Evolutionary conservation across 345 rosid genomes (phyloP), one percentile per base, ranked within the genome.

Genomic region (Microcos paniculata): DNA sequence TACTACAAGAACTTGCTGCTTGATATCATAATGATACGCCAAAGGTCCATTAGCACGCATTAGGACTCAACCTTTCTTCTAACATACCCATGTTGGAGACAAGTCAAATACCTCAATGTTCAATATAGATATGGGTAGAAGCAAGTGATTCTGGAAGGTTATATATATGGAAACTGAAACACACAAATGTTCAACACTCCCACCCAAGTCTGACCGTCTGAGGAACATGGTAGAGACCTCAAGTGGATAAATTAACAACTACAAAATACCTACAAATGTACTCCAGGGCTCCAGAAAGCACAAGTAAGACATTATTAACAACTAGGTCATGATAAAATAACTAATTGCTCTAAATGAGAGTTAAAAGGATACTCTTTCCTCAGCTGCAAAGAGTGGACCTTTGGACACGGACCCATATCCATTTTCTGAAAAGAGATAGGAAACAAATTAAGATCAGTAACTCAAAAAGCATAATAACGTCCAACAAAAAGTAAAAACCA

Each of bases 381-480:
- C 79, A 96, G 91, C 85, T 90, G 97, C 83, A 92, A 83, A 40
- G 99, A 96, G 84, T 96, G 99, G 73, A 94, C 97, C 84, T 96
- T 96, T 28, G 99, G 97, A 83, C 99, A 96, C 4, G 99, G 98
- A 48, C 99, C 99, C 99, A 96, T 93, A 80, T 96, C 99, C 99
- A 96, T 96, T 91, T 96, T 96, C 98, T 96, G 90, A 26, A 61
- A 79, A 28, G 71, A 80, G 33, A 19, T 63, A 35, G 38, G 23
- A 49, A 8, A 71, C 35, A 23, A 21, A 75, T 0, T 8, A 18
- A 6, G 6, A 62, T 55, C 26, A 48, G 13, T 24, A 28, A 24
- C 6, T 10, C 30, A 43, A 30, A 61, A 26, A 26, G 19, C 35
- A 6, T 0, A 46, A n/a, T 23, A 45, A 46, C 40, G 43, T 59